Evolutionary conservation across 2,329 filamentous ascomycete genomes (phyloP).

Genomic region (Epichloe uncinata): DNA sequence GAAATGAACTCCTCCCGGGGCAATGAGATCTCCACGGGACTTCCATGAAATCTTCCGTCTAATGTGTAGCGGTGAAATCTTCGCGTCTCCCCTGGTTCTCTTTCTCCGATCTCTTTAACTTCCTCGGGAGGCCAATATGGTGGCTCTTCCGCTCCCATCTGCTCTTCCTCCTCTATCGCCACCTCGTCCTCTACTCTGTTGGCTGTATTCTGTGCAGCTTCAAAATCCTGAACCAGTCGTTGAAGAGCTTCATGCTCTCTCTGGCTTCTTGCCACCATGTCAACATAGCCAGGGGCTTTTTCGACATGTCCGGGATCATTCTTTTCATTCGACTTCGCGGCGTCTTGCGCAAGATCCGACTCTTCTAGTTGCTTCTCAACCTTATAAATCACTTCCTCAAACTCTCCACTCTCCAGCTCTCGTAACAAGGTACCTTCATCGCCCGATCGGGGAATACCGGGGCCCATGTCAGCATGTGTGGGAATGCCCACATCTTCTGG

Average conservation of each 20-base stretch:
- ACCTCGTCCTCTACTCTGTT: slow-evolving; percentile 18
- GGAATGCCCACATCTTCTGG: slow-evolving; percentile 45
- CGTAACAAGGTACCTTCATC: slow-evolving; percentile 36
- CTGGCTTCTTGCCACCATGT: slow-evolving; percentile 36
- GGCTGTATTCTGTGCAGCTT: slow-evolving; percentile 26
- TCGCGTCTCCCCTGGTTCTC: slow-evolving; percentile 18
- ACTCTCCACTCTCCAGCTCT: slow-evolving; percentile 39
- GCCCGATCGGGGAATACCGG: slow-evolving; percentile 8
- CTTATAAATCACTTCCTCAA: slow-evolving; percentile 48
- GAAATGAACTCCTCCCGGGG: slow-evolving; percentile 55
- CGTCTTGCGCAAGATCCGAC: slow-evolving; percentile 5
- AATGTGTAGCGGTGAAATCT: slow-evolving; percentile 64
- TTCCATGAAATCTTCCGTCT: slow-evolving; percentile 60
- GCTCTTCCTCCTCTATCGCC: slow-evolving; percentile 7
- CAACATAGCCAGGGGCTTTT: slow-evolving; percentile 26
- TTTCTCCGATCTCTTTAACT: slow-evolving; percentile 19
- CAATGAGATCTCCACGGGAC: slow-evolving; percentile 60
- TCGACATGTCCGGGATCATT: slow-evolving; percentile 15
- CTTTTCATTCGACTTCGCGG: slow-evolving; percentile 7
- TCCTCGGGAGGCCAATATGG: slow-evolving; percentile 20
- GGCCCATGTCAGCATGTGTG: slow-evolving; percentile 24
- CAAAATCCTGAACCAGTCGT: slow-evolving; percentile 45
- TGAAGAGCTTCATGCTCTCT: slow-evolving; percentile 42
- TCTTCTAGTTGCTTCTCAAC: slow-evolving; percentile 9
- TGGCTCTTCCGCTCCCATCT: slow-evolving; percentile 15